Evolutionary conservation across 2,329 filamentous ascomycete genomes (phyloP).

Genomic region (Aspergillus ochraceoroseus): DNA sequence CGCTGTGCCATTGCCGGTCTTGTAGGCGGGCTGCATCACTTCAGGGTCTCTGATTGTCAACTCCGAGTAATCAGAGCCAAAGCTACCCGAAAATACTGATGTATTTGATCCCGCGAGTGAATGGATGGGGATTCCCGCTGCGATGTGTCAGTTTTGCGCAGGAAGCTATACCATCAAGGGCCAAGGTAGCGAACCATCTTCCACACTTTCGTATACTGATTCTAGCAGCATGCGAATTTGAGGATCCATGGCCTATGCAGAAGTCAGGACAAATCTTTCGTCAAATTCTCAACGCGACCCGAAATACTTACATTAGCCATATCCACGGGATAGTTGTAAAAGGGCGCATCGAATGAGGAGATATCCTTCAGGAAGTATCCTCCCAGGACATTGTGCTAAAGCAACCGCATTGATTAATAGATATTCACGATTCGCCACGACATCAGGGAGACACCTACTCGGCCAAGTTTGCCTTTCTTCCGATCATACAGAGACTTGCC

Average conservation of each 20-base stretch:
- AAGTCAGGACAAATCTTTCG: background rate
- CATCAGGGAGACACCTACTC: background rate
- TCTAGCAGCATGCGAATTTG: slow-evolving; percentile 31
- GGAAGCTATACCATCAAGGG: too few species aligned
- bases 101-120: slow-evolving; percentile 26
- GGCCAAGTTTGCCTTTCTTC: background rate
- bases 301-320: slow-evolving; percentile 26
- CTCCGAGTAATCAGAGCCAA: slow-evolving; percentile 30
- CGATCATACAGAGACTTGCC: slow-evolving; percentile 8
- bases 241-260: slow-evolving; percentile 29
- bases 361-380: slow-evolving; percentile 25
- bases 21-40: slow-evolving; percentile 27
- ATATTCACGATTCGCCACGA: background rate
- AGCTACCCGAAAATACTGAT: slow-evolving; percentile 30
- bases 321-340: slow-evolving; percentile 28
- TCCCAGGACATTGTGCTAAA: slow-evolving; percentile 8
- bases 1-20: slow-evolving; percentile 19
- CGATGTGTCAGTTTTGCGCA: background rate
- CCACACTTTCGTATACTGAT: slow-evolving; percentile 28
- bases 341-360: slow-evolving; percentile 27
- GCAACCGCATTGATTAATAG: too few species aligned
- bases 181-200: slow-evolving; percentile 25
- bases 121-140: slow-evolving; percentile 28
- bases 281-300: background rate
- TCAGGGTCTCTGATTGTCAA: slow-evolving; percentile 30